Base-by-base conservation (phyloP, 192 early-diverging fungal genomes). In the Backusella psychrophila region DNA sequence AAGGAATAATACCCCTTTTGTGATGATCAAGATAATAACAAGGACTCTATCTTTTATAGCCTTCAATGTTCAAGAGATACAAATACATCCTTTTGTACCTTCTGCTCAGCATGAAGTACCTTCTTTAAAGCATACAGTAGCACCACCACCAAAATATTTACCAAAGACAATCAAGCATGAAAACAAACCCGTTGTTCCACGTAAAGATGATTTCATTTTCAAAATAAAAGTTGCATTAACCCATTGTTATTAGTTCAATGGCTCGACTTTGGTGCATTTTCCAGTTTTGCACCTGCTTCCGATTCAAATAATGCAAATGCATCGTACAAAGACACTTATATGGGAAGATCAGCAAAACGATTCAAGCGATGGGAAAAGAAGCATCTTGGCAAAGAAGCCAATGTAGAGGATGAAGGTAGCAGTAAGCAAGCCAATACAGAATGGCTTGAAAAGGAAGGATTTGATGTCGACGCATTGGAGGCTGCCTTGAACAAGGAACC, bases 201-300 rank as follows among this genome's bases (percentile, higher is more conserved):
- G 81, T 83, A 79, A 56, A 68, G 33, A 33, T 3, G 33, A 17
- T 70, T 1, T 38, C 17, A 42, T 26, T 23, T 5, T 14, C 3
- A 12, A 5, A 8, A 38, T 6, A 49, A 8, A 36, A 6, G 21
- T 19, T 9, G 0, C 14, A 56, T 29, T 73, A 39, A 41, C 26
- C 26, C 46, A 8, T 52, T 17, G 12, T 46, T 1, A 39, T 17
- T 77, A 89, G 88, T 89, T n/a, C 82, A 86, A 75, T 85, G 76
- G 71, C 77, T 82, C 8, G 75, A 84, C 42, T 89, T 83, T 71
- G 78, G 84, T 19, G 77, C 84, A 8, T 89, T 86, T 74, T 76
- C 84, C 11, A 85, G 83, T 9, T 89, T 89, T 82, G 88, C 86
- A 6, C 88, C 88, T 1, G 84, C 83, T 14, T 75, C 80, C 41